These are phyloP conservation scores for Dendrostoma leiphaemia DNA, from an alignment of 2,329 filamentous ascomycete species.

Conservation along the genomic window DNA sequence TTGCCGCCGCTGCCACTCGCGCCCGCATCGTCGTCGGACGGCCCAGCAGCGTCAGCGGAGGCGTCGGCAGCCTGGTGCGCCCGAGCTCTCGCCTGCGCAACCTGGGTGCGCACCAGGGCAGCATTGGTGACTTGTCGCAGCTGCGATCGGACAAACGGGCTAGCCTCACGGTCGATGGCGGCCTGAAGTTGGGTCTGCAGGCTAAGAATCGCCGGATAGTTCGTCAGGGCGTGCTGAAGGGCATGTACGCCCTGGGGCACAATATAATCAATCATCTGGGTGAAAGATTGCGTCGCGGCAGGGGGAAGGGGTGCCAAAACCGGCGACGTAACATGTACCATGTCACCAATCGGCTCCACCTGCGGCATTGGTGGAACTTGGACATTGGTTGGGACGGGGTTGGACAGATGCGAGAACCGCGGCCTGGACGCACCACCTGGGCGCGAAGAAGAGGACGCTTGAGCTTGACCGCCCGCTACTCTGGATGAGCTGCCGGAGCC, in stretches of 20 bases:
- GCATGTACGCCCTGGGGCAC: slow-evolving; percentile 49
- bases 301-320: slow-evolving; percentile 31
- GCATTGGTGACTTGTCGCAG: slow-evolving; percentile 48
- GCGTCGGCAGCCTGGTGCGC: slow-evolving; percentile 21
- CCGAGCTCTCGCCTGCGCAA: slow-evolving; percentile 36
- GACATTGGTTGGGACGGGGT: slow-evolving; percentile 9
- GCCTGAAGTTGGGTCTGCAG: slow-evolving; percentile 48
- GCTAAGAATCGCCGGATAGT: slow-evolving; percentile 47
- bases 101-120: slow-evolving; percentile 44
- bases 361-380: slow-evolving; percentile 6
- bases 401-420: slow-evolving; percentile 18
- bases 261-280: slow-evolving; percentile 50
- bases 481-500: slow-evolving; percentile 7
- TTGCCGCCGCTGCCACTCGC: not conserved
- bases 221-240: slow-evolving; percentile 43
- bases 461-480: not conserved
- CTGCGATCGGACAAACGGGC: slow-evolving; percentile 45
- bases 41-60: slow-evolving; percentile 4
- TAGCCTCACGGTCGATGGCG: slow-evolving; percentile 50
- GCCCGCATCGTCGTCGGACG: slow-evolving; percentile 11
- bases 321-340: slow-evolving; percentile 30
- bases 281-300: slow-evolving; percentile 41
- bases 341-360: slow-evolving; percentile 3
- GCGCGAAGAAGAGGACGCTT: not conserved
- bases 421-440: slow-evolving; percentile 11